phyloP scores from a whole-genome alignment of 2,329 filamentous ascomycete species.

The Lanzia echinophila region DNA sequence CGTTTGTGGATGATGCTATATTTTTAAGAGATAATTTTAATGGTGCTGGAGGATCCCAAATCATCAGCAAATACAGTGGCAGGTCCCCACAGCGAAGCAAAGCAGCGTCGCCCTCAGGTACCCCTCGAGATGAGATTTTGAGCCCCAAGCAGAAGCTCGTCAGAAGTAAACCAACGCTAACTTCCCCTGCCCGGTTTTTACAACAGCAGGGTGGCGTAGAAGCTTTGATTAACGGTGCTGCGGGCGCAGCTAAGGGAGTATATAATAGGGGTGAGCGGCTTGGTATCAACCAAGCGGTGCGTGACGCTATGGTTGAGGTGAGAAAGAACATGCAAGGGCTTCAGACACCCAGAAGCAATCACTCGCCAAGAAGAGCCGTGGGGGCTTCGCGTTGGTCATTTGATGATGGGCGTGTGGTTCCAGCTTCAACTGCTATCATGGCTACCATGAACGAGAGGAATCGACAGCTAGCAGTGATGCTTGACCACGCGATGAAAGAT shows the following conservation, averaged over 20 bases:
- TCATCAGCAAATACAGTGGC: conserved; percentile 67
- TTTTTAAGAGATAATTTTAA: conserved; percentile 63
- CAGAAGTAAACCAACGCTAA: conserved; percentile 25
- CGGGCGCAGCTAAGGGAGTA: conserved; percentile 69
- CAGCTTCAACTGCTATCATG: conserved; percentile 34
- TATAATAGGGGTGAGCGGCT: conserved; percentile 68
- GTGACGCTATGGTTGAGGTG: conserved; percentile 76
- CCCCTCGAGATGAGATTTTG: conserved; percentile 24
- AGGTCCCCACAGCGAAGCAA: conserved; percentile 37
- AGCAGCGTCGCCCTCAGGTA: conserved; percentile 23
- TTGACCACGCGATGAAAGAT: conserved; percentile 58
- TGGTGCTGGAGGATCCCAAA: conserved; percentile 51
- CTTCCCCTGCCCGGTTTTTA: conserved; percentile 34
- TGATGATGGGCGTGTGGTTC: conserved; percentile 25
- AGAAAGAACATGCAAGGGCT: conserved; percentile 66
- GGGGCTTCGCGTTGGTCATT: conserved; percentile 26
- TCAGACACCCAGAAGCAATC: conserved; percentile 47
- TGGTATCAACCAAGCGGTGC: conserved; percentile 72
- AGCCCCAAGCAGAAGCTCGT: conserved; percentile 19
- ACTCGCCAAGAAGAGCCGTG: conserved; percentile 20
- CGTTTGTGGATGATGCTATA: conserved; percentile 79
- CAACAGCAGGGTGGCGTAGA: conserved; percentile 54
- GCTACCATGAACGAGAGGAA: conserved; percentile 58
- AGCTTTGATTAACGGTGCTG: conserved; percentile 66
- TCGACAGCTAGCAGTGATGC: conserved; percentile 57